phyloP scores from a whole-genome alignment of 1,284 basidiomycete species.

The Cutaneotrichosporon dermatis region DNA sequence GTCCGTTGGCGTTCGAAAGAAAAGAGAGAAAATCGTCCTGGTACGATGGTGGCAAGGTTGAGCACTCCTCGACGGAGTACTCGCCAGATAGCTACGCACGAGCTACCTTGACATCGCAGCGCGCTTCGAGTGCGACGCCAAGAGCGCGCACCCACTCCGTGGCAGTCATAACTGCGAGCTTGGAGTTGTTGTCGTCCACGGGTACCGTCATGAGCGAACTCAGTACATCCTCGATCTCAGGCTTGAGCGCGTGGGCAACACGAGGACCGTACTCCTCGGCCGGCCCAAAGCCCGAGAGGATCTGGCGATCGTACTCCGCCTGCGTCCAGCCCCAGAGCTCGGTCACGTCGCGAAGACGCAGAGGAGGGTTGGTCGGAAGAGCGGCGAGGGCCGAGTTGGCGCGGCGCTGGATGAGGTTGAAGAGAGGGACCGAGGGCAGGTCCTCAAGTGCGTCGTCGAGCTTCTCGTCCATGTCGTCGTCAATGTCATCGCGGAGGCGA shows the following conservation, averaged over 20 bases:
- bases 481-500: conserved; percentile 45
- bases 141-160: conserved; percentile 42
- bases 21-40: background rate
- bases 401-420: conserved; percentile 38
- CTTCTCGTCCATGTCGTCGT: conserved; percentile 36
- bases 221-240: conserved; percentile 42
- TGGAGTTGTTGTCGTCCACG: conserved; percentile 14
- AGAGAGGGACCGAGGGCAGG: conserved; percentile 45
- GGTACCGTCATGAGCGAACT: conserved; percentile 17
- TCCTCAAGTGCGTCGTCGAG: conserved; percentile 50
- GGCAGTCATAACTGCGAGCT: conserved; percentile 28
- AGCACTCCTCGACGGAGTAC: conserved; percentile 1
- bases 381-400: conserved; percentile 34
- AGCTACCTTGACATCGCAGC: conserved; percentile 36
- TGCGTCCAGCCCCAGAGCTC: conserved; percentile 43
- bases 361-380: conserved; percentile 7
- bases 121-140: conserved; percentile 42
- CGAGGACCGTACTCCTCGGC: conserved; percentile 47
- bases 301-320: conserved; percentile 46
- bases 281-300: conserved; percentile 44
- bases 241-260: conserved; percentile 44
- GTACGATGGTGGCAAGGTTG: background rate
- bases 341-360: conserved; percentile 30
- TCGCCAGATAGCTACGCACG: conserved; percentile 10
- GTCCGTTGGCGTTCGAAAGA: background rate